These are phyloP conservation scores for Pilobolus umbonatus DNA, from an alignment of 192 early-diverging fungal species.

Conservation along the genomic window DNA sequence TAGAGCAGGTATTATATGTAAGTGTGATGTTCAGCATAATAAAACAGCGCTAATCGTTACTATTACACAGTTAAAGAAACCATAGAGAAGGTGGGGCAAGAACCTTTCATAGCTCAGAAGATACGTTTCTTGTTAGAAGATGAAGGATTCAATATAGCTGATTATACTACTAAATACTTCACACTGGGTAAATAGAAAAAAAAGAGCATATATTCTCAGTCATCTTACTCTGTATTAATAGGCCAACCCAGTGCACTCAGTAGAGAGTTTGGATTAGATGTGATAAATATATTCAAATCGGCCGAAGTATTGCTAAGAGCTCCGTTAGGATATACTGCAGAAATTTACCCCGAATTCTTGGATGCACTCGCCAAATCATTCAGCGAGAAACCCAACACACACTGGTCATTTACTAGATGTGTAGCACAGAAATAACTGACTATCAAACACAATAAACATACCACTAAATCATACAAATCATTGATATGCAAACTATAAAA, in stretches of 20 bases:
- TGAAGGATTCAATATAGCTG: neutral
- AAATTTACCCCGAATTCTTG: constrained; percentile 7
- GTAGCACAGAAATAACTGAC: constrained; percentile 5
- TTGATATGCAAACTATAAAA: too few relatives aligned
- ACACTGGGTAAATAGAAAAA: constrained; percentile 16
- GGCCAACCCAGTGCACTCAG: constrained; percentile 4
- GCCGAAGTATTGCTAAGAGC: constrained; percentile 1
- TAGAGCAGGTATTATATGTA: neutral
- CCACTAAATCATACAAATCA: too few relatives aligned
- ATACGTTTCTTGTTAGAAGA: neutral
- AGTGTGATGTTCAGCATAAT: neutral
- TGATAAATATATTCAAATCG: constrained; percentile 8
- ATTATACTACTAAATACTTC: constrained; percentile 11
- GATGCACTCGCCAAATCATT: constrained; percentile 2
- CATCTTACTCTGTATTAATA: neutral
- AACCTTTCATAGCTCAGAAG: constrained; percentile 17
- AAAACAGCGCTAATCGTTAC: neutral
- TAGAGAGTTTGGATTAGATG: constrained; percentile 19
- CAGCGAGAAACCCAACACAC: constrained; percentile 8
- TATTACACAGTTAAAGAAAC: constrained; percentile 9
- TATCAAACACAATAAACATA: too few relatives aligned
- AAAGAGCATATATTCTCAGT: neutral
- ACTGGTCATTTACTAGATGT: constrained; percentile 14
- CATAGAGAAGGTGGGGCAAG: constrained; percentile 10
- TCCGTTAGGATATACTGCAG: neutral